Conservation (phyloP, 2,329 filamentous ascomycete species). For the Tolypocladium tropicale region DNA sequence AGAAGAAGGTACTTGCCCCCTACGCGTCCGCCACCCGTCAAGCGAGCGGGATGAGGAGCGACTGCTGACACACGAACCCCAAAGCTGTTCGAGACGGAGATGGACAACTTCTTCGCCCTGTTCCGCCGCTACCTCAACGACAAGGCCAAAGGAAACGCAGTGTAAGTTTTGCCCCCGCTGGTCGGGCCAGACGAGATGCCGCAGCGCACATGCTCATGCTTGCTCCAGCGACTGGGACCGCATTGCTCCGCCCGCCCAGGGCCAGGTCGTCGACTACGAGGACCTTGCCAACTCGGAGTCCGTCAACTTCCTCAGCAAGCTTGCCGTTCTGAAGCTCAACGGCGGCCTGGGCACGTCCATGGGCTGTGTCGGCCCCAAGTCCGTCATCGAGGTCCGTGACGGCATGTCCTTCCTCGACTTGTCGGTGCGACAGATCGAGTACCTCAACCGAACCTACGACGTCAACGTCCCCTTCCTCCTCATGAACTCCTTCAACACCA, state of each 20-base stretch:
- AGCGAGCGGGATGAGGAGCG: background rate
- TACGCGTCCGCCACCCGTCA: background rate
- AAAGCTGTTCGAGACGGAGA: slow-evolving; percentile 93
- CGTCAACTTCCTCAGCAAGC: slow-evolving; percentile 90
- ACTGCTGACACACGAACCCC: slow-evolving; percentile 1
- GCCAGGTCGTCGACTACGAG: slow-evolving; percentile 92
- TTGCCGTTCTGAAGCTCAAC: slow-evolving; percentile 97
- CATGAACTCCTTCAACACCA: slow-evolving; percentile 99
- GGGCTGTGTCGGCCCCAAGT: slow-evolving; percentile 98
- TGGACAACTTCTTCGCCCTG: slow-evolving; percentile 99
- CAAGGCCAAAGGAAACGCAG: slow-evolving; percentile 93
- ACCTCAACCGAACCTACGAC: slow-evolving; percentile 94
- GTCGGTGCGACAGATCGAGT: slow-evolving; percentile 97
- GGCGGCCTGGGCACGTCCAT: slow-evolving; percentile 98
- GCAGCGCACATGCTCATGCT: slow-evolving; percentile 8
- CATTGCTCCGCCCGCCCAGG: slow-evolving; percentile 84
- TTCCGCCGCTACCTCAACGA: slow-evolving; percentile 98
- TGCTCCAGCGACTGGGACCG: slow-evolving; percentile 78
- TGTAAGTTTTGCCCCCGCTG: slow-evolving; percentile 39
- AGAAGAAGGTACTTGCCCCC: slow-evolving; percentile 71
- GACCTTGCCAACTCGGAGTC: slow-evolving; percentile 82
- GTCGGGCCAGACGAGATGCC: background rate
- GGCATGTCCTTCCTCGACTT: slow-evolving; percentile 99
- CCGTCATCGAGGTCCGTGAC: slow-evolving; percentile 97
- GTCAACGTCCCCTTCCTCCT: slow-evolving; percentile 97